These are phyloP conservation scores for Scutellaria minor DNA, from an alignment of 257 asterid species.

Conservation along the genomic window DNA sequence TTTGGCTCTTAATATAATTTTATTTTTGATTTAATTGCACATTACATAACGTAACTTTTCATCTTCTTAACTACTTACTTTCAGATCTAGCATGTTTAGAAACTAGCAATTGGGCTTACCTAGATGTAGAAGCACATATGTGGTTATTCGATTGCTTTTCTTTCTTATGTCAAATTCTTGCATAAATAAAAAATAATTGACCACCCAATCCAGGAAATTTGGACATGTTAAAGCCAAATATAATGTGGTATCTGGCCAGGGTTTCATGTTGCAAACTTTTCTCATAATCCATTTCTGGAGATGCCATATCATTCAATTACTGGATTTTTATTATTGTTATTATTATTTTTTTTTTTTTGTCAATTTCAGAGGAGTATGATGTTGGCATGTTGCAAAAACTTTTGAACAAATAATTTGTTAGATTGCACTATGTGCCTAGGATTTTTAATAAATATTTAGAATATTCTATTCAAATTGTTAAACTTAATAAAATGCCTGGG, in stretches of 20 bases:
- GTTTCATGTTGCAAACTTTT: constrained; percentile 7
- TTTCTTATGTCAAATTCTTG: neutral
- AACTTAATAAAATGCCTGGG: constrained; percentile 40
- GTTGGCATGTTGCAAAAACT: constrained; percentile 10
- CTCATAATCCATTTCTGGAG: constrained; percentile 10
- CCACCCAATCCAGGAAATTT: neutral
- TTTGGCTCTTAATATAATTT: neutral
- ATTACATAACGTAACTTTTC: too few species aligned
- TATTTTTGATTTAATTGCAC: neutral
- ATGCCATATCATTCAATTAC: constrained; percentile 7
- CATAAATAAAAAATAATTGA: neutral
- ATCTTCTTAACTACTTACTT: too few species aligned
- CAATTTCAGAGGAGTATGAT: constrained; percentile 7
- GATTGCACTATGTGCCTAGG: constrained; percentile 8
- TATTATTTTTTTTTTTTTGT: neutral
- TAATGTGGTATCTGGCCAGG: neutral
- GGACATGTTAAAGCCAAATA: neutral
- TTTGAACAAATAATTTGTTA: constrained; percentile 16
- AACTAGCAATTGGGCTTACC: neutral
- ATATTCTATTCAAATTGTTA: constrained; percentile 54
- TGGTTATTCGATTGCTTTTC: neutral
- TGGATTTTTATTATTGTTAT: constrained; percentile 1
- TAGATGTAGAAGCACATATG: neutral
- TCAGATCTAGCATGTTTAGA: neutral
- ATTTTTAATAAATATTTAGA: constrained; percentile 33